A percentile compares a stretch with the other conserved stretches of the same genome.
Evolutionary conservation across 371 early-diverging fungal genomes (phyloP).

Genomic region (Fennellomyces sp.): DNA sequence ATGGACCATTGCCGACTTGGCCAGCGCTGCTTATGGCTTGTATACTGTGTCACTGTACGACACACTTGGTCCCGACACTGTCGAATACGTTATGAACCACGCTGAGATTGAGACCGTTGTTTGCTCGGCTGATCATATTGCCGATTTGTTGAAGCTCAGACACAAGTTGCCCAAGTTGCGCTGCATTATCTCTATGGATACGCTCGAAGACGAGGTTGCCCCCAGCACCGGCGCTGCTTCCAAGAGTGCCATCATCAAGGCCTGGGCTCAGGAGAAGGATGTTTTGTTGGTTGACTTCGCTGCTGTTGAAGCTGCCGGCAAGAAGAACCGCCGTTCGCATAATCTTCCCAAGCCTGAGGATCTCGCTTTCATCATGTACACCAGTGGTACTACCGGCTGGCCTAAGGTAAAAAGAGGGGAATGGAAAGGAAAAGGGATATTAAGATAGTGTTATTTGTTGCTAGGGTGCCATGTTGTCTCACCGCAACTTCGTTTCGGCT

Average conservation of each 20-base stretch:
- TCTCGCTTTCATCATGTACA: constrained; percentile 52
- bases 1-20: constrained; percentile 84
- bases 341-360: constrained; percentile 55
- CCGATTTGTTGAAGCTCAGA: constrained; percentile 52
- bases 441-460: neutral
- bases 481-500: constrained; percentile 46
- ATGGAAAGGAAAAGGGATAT: neutral
- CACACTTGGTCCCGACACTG: constrained; percentile 83
- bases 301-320: constrained; percentile 66
- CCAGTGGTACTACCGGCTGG: constrained; percentile 64
- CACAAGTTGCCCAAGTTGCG: constrained; percentile 62
- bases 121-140: constrained; percentile 67
- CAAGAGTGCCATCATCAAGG: constrained; percentile 31
- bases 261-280: constrained; percentile 54
- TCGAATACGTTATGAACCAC: constrained; percentile 66
- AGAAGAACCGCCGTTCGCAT: constrained; percentile 34
- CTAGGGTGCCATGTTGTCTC: constrained; percentile 60
- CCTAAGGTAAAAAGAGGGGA: constrained; percentile 50
- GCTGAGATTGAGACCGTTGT: constrained; percentile 72
- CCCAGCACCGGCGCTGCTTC: constrained; percentile 34
- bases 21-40: constrained; percentile 49
- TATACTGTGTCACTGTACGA: constrained; percentile 93
- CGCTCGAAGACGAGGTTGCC: constrained; percentile 36
- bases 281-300: constrained; percentile 56
- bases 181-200: constrained; percentile 77